Percentiles rank a stretch among this genome's conserved stretches.
Evolutionary conservation across 352 stramenopile genomes (phyloP).

Genomic region (Albugo laibachii): DNA sequence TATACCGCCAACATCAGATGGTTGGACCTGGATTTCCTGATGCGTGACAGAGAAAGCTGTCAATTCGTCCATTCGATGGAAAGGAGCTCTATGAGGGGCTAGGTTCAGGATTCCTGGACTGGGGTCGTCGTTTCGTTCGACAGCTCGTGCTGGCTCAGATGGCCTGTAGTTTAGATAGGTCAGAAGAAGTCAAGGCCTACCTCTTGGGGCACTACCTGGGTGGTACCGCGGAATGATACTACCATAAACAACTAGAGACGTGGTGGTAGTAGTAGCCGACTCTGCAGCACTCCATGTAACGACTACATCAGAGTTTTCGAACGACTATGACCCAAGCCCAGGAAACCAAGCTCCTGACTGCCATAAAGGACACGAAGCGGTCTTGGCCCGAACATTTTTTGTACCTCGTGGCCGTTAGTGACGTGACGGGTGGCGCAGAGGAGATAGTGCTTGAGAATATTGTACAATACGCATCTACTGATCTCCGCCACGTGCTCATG

Average conservation of each 20-base stretch:
- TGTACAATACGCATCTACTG: conserved; percentile 3
- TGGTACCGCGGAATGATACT: not conserved
- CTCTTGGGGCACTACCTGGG: not conserved
- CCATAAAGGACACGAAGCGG: not conserved
- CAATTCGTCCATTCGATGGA: too few species aligned
- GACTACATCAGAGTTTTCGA: not conserved
- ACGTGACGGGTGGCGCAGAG: not conserved
- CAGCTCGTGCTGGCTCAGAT: too few species aligned
- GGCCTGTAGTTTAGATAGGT: too few species aligned
- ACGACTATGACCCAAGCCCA: not conserved
- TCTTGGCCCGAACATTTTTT: not conserved
- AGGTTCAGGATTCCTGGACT: too few species aligned
- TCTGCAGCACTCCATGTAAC: not conserved
- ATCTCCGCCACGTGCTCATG: not conserved
- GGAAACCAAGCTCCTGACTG: not conserved
- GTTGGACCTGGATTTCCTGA: too few species aligned
- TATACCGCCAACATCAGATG: too few species aligned
- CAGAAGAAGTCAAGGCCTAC: not conserved
- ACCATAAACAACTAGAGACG: not conserved
- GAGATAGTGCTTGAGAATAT: conserved; percentile 2
- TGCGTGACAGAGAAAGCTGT: too few species aligned
- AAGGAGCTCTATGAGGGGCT: too few species aligned
- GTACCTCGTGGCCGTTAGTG: not conserved
- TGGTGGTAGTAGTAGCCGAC: not conserved
- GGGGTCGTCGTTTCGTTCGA: too few species aligned